phyloP scores from a whole-genome alignment of 2,329 filamentous ascomycete species.

The Aphanoascus verrucosus region DNA sequence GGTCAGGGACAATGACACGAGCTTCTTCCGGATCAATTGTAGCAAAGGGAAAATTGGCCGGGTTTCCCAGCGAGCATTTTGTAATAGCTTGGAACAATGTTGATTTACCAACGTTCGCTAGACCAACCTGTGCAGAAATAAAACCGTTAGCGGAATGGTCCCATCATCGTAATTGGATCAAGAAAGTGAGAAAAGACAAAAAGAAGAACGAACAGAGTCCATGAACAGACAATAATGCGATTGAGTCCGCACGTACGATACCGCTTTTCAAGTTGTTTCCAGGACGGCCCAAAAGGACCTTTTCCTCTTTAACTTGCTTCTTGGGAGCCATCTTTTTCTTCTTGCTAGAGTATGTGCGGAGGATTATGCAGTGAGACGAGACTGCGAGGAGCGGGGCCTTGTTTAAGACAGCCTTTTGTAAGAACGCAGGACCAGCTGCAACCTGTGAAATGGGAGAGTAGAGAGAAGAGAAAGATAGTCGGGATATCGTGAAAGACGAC shows the following conservation, averaged over 20 bases:
- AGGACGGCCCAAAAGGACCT: slow-evolving; percentile 87
- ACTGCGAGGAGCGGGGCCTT: slow-evolving; percentile 4
- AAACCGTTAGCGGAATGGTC: slow-evolving; percentile 1
- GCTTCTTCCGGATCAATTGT: slow-evolving; percentile 99
- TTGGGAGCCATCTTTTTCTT: slow-evolving; percentile 85
- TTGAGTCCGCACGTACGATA: slow-evolving; percentile 66
- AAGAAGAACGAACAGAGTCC: slow-evolving; percentile 15
- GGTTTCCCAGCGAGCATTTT: slow-evolving; percentile 93
- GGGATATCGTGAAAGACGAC: slow-evolving; percentile 18
- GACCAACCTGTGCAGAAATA: slow-evolving; percentile 59
- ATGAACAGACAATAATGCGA: slow-evolving; percentile 20
- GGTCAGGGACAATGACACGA: slow-evolving; percentile 91
- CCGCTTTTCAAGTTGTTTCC: slow-evolving; percentile 98
- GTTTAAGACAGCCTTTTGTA: slow-evolving; percentile 18
- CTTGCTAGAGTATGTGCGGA: slow-evolving; percentile 43
- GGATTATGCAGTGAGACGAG: slow-evolving; percentile 9
- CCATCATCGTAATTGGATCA: not conserved
- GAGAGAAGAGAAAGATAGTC: slow-evolving; percentile 31
- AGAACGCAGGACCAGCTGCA: slow-evolving; percentile 55
- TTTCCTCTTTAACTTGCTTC: slow-evolving; percentile 84
- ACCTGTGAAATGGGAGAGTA: slow-evolving; percentile 31
- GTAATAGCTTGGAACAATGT: slow-evolving; percentile 99
- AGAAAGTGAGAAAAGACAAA: slow-evolving; percentile 16
- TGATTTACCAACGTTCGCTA: slow-evolving; percentile 98
- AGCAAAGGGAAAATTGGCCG: slow-evolving; percentile 98